These are phyloP conservation scores for Amborella trichopoda DNA, from an alignment of 164 flowering plant genomes.

Conservation along the genomic window DNA sequence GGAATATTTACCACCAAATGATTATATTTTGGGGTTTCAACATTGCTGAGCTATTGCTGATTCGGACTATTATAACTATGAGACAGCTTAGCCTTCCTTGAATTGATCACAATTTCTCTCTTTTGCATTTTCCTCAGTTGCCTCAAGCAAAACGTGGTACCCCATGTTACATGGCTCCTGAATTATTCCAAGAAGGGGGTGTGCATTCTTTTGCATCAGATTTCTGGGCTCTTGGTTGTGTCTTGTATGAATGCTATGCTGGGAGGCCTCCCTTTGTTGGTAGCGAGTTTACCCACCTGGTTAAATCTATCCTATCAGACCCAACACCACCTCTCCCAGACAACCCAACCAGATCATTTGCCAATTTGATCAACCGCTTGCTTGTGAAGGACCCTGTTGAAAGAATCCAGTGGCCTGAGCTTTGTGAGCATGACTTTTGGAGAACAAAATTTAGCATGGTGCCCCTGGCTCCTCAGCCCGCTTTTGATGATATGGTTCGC, in stretches of 20 bases:
- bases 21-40: too few species aligned
- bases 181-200: slow-evolving; percentile 90
- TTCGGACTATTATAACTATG: too few species aligned
- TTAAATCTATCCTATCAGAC: slow-evolving; percentile 73
- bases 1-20: too few species aligned
- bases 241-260: slow-evolving; percentile 80
- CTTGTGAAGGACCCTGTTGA: slow-evolving; percentile 90
- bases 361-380: slow-evolving; percentile 60
- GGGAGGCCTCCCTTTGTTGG: slow-evolving; percentile 94
- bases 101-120: too few species aligned
- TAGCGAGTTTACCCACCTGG: slow-evolving; percentile 79
- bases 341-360: slow-evolving; percentile 63
- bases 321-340: slow-evolving; percentile 78
- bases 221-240: slow-evolving; percentile 99
- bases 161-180: slow-evolving; percentile 98
- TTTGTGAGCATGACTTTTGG: slow-evolving; percentile 89
- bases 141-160: slow-evolving; percentile 98
- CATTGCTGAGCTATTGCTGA: too few species aligned
- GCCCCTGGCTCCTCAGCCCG: slow-evolving; percentile 86
- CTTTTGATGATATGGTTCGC: slow-evolving; percentile 64
- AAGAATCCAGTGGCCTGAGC: slow-evolving; percentile 82
- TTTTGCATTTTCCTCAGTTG: slow-evolving; percentile 38
- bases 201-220: slow-evolving; percentile 98
- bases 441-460: slow-evolving; percentile 33
- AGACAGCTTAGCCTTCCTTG: too few species aligned